Evolutionary conservation across 2,329 filamentous ascomycete species (phyloP), one percentile per base, ranked within the genome.

Genomic region (Zasmidium cellare): DNA sequence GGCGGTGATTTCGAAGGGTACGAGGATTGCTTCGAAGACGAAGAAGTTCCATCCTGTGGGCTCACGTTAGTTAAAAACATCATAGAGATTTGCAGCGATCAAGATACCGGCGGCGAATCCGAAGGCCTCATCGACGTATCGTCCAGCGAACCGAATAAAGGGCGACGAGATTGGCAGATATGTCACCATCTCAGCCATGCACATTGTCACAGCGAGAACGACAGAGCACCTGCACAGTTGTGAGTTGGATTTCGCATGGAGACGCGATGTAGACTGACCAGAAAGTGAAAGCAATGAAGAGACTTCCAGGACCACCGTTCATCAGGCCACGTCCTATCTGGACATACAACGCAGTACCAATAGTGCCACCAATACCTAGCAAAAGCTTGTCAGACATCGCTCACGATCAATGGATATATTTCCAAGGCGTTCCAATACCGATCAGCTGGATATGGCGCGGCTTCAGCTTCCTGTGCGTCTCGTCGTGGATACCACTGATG

Each of bases 91-190:
- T n/a, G 23, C 35, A 38, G 22, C 20, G 28, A n/a, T 49, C 3
- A 25, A 12, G 14, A 19, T 38, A 51, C 52, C 66, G 31, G 65
- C 66, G 25, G 67, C 67, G 18, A 66, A 87, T 74, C 61, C 79
- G 58, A 91, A 88, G 2, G 88, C 87, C 63, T 90, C 87, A 64
- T 91, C 88, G 25, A 91, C 87, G 64, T 85, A 91, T 48, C 87
- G 83, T 14, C 88, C 87, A 3, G 89, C 89, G 67, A 92, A 90
- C 23, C 87, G 85, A 69, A 92, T 89, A 71, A 92, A 92, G 0
- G 88, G 88, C 44, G 87, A 90, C 0, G 87, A 90, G 54, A 92
- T 89, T 7, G 89, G 89, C 2, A 90, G 77, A 63, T 88, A 90
- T 0, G 87, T 89, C 7, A 90, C 88, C 87, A 91, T 90, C 71